These are phyloP conservation scores for Naganishia onofrii DNA, from an alignment of 768 basidiomycete genomes.

Conservation along the genomic window DNA sequence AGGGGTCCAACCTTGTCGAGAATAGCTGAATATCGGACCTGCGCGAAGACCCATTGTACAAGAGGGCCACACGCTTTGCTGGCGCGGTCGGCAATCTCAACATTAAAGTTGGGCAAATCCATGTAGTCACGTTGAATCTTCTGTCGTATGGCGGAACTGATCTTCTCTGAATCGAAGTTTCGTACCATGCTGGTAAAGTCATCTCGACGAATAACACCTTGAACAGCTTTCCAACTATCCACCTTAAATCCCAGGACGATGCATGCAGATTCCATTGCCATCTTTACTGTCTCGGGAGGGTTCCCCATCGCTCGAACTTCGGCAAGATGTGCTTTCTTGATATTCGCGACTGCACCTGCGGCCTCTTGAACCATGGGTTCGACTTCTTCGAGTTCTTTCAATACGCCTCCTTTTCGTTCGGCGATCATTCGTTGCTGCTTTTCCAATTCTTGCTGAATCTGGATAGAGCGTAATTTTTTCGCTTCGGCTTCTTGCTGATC, in stretches of 20 bases:
- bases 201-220: slow-evolving; percentile 90
- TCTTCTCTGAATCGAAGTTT: slow-evolving; percentile 89
- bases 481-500: slow-evolving; percentile 99
- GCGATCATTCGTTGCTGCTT: slow-evolving; percentile 87
- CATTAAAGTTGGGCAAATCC: slow-evolving; percentile 84
- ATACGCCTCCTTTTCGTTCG: slow-evolving; percentile 80
- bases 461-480: slow-evolving; percentile 92
- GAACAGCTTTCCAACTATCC: slow-evolving; percentile 93
- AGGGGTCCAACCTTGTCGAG: slow-evolving; percentile 94
- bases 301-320: slow-evolving; percentile 98
- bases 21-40: slow-evolving; percentile 95
- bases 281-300: slow-evolving; percentile 93
- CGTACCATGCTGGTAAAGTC: slow-evolving; percentile 95
- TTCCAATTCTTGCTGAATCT: slow-evolving; percentile 88
- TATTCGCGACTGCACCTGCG: slow-evolving; percentile 91
- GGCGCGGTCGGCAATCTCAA: slow-evolving; percentile 89
- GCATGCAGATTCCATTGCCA: slow-evolving; percentile 98
- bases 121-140: slow-evolving; percentile 90
- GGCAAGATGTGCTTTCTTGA: slow-evolving; percentile 89
- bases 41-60: slow-evolving; percentile 96
- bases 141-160: slow-evolving; percentile 85
- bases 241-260: slow-evolving; percentile 85
- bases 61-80: slow-evolving; percentile 96
- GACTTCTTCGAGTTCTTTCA: slow-evolving; percentile 92
- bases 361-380: slow-evolving; percentile 96